These are phyloP conservation scores for Fremontodendron californicum DNA, from an alignment of 345 rosid genomes.

Conservation along the genomic window DNA sequence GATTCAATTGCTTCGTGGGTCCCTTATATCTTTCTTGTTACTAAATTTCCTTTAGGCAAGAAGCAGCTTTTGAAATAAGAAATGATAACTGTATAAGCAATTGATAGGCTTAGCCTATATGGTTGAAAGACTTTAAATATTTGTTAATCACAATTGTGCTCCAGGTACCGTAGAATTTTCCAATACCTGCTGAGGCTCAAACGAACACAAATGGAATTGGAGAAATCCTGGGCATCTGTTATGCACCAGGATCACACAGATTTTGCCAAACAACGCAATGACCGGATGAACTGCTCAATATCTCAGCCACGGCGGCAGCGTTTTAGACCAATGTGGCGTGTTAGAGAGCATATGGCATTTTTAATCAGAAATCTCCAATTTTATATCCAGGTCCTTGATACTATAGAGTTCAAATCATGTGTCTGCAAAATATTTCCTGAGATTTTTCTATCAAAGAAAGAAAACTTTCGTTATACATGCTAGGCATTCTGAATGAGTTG, in stretches of 20 bases:
- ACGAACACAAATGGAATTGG: slow-evolving; percentile 95
- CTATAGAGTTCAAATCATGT: background rate
- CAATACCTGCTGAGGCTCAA: slow-evolving; percentile 86
- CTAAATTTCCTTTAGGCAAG: background rate
- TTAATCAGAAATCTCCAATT: slow-evolving; percentile 94
- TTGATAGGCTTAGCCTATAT: background rate
- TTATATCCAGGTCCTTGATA: slow-evolving; percentile 71
- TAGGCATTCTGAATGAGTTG: background rate
- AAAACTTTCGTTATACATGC: background rate
- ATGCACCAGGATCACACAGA: slow-evolving; percentile 94
- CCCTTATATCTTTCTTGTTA: background rate
- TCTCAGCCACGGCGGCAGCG: slow-evolving; percentile 75
- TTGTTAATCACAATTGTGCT: slow-evolving; percentile 22
- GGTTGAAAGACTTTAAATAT: background rate
- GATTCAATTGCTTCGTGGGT: slow-evolving; percentile 23
- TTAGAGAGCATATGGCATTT: slow-evolving; percentile 98
- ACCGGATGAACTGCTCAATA: slow-evolving; percentile 41
- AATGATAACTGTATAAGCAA: background rate
- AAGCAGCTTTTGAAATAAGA: background rate
- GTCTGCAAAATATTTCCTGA: background rate
- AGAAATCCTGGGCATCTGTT: slow-evolving; percentile 97
- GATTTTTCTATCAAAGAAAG: background rate
- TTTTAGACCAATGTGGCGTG: slow-evolving; percentile 88
- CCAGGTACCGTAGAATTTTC: slow-evolving; percentile 81
- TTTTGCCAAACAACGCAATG: slow-evolving; percentile 66